Conservation (phyloP, 164 flowering plant species). For the Piper betle region DNA sequence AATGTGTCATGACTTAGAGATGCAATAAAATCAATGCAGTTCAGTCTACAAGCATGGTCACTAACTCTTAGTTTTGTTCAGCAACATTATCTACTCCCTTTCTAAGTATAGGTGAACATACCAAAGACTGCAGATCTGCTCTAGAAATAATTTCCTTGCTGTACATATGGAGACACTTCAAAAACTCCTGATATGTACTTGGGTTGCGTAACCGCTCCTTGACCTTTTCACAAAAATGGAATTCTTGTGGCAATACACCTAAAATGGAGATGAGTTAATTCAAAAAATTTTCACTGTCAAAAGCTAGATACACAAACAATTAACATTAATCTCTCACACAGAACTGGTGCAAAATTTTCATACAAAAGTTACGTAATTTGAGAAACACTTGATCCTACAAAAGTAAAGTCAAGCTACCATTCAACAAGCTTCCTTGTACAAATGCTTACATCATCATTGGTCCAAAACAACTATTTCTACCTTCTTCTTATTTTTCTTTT, state of each 20-base stretch:
- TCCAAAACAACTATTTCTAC: no score
- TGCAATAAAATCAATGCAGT: no score
- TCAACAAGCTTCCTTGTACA: no score
- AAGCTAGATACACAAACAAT: neutral
- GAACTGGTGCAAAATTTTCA: no score
- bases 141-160: slow-evolving; percentile 58
- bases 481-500: no score
- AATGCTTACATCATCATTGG: no score
- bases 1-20: no score
- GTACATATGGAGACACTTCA: slow-evolving; percentile 60
- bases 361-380: no score
- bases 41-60: no score
- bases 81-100: neutral
- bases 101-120: slow-evolving; percentile 14
- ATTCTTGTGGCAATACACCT: slow-evolving; percentile 47
- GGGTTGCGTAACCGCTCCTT: slow-evolving; percentile 47
- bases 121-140: slow-evolving; percentile 63
- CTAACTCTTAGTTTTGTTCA: neutral
- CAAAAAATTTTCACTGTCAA: neutral
- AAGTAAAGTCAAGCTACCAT: no score
- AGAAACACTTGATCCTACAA: no score
- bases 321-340: no score
- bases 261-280: slow-evolving; percentile 4
- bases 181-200: slow-evolving; percentile 49
- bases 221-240: slow-evolving; percentile 58